phyloP scores from a whole-genome alignment of 345 rosid genomes.

The Murraya paniculata region DNA sequence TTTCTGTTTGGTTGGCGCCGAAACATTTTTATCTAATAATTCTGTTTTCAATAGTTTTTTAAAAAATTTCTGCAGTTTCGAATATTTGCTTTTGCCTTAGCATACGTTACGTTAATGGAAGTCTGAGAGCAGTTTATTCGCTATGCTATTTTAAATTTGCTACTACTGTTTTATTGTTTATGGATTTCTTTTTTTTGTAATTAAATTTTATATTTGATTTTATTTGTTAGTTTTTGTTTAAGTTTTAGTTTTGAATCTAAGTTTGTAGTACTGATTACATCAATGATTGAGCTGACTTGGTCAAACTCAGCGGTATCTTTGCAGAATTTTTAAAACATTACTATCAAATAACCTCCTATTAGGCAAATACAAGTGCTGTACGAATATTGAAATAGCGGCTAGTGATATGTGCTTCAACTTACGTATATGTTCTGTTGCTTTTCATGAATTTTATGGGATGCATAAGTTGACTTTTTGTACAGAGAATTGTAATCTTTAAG shows the following conservation, averaged over 20 bases:
- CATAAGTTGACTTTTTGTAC: constrained; percentile 1
- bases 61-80: neutral
- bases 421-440: neutral
- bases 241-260: neutral
- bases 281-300: constrained; percentile 4
- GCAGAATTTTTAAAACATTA: neutral
- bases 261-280: neutral
- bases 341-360: too few species aligned
- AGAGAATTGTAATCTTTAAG: neutral
- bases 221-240: neutral
- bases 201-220: neutral
- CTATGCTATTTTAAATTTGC: neutral
- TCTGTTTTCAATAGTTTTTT: too few species aligned
- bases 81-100: neutral
- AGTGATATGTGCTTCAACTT: neutral
- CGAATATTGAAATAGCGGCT: neutral
- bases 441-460: neutral
- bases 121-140: neutral
- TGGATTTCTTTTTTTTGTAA: neutral
- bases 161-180: neutral
- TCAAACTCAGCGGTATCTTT: neutral
- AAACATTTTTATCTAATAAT: neutral
- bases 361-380: neutral
- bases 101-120: neutral
- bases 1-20: constrained; percentile 29